These are phyloP conservation scores for Cryptosporidium canis DNA, from an alignment of 169 alveolate genomes.

Conservation along the genomic window DNA sequence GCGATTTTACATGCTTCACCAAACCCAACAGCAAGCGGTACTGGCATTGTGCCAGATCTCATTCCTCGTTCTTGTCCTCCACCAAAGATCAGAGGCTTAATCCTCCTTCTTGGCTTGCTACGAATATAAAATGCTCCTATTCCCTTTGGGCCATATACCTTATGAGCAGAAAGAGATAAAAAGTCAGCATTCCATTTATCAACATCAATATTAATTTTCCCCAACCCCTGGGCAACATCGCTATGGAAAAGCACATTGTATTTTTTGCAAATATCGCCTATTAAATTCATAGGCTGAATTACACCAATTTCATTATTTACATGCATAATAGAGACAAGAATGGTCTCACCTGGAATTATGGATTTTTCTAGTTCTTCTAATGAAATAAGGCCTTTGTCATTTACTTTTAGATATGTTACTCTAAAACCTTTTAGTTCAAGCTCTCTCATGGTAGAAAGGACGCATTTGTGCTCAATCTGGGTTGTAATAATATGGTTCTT, in stretches of 20 bases:
- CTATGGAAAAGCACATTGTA: slow-evolving; percentile 93
- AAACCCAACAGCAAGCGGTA: slow-evolving; percentile 94
- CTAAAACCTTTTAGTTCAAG: slow-evolving; percentile 90
- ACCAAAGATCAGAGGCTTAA: slow-evolving; percentile 95
- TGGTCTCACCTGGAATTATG: slow-evolving; percentile 92
- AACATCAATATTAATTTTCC: slow-evolving; percentile 94
- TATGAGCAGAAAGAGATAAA: slow-evolving; percentile 95
- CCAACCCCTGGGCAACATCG: slow-evolving; percentile 94
- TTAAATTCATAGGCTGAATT: slow-evolving; percentile 91
- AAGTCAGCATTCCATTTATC: slow-evolving; percentile 90
- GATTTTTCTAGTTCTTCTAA: slow-evolving; percentile 88
- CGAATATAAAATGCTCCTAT: slow-evolving; percentile 96
- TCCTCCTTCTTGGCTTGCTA: slow-evolving; percentile 93
- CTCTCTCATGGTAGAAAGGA: slow-evolving; percentile 90
- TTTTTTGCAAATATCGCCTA: slow-evolving; percentile 93
- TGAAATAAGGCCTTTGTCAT: slow-evolving; percentile 88
- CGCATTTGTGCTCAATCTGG: slow-evolving; percentile 98
- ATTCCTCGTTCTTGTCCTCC: slow-evolving; percentile 99
- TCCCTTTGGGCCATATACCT: slow-evolving; percentile 99
- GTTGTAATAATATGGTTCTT: slow-evolving; percentile 96
- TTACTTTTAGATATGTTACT: slow-evolving; percentile 94
- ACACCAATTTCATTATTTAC: slow-evolving; percentile 98
- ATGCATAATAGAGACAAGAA: slow-evolving; percentile 91
- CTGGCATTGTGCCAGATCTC: slow-evolving; percentile 95
- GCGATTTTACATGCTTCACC: slow-evolving; percentile 96